Evolutionary conservation across 2,329 filamentous ascomycete species (phyloP).

Genomic region (Aspergillus brunneoviolaceus): DNA sequence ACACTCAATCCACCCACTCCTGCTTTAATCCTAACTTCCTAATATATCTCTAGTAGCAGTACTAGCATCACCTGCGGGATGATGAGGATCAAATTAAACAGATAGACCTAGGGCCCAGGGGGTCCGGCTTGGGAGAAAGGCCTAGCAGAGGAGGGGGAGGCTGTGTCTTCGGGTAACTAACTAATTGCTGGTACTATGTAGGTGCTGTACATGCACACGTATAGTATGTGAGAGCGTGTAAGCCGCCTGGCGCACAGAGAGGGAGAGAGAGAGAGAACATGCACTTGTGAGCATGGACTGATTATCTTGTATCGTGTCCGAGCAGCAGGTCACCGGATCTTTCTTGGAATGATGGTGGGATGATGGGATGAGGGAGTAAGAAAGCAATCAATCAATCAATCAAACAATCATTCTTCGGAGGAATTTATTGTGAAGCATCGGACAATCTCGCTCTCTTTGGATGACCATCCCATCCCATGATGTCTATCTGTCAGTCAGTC

Average conservation of each 20-base stretch:
- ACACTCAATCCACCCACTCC: background rate
- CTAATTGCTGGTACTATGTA: background rate
- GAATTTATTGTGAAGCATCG: background rate
- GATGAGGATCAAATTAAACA: background rate
- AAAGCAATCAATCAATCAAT: background rate
- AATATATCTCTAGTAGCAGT: background rate
- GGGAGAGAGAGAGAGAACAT: background rate
- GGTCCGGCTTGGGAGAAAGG: background rate
- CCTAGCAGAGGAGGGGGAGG: background rate
- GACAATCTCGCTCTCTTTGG: background rate
- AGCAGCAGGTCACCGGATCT: background rate
- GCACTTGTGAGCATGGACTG: background rate
- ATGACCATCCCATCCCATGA: background rate
- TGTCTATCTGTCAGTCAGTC: background rate
- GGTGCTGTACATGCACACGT: too few relatives aligned
- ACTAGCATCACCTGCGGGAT: background rate
- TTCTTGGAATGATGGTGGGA: background rate
- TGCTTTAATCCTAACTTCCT: background rate
- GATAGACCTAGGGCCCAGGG: background rate
- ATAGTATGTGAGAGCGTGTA: background rate
- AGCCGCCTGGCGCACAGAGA: background rate
- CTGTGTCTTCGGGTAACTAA: background rate
- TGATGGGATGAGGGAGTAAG: too few relatives aligned
- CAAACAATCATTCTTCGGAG: background rate
- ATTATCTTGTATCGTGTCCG: background rate